Percentiles rank a stretch among this genome's conserved stretches.
phyloP scores from a whole-genome alignment of 768 basidiomycete species.

The Trametes villosa region DNA sequence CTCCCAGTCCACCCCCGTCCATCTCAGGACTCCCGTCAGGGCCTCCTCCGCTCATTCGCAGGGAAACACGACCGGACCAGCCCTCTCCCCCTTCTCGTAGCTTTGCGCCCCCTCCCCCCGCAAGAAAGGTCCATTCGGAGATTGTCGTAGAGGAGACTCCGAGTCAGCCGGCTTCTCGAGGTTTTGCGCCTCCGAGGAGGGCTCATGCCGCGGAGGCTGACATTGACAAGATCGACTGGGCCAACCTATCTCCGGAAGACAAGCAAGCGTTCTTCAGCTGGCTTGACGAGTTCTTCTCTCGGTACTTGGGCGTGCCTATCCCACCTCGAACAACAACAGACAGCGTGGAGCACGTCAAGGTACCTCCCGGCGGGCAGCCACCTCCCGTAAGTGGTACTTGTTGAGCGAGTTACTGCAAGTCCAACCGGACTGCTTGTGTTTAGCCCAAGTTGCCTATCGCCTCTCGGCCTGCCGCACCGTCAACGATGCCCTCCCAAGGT shows the following conservation, averaged over 20 bases:
- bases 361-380: constrained; percentile 15
- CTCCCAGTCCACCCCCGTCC: not conserved
- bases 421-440: not conserved
- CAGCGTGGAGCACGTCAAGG: not conserved
- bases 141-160: too few species aligned
- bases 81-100: constrained; percentile 4
- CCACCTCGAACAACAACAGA: constrained; percentile 7
- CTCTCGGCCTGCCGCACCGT: not conserved
- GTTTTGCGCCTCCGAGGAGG: too few species aligned
- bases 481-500: not conserved
- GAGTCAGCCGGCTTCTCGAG: too few species aligned
- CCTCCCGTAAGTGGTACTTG: constrained; percentile 11
- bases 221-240: constrained; percentile 63
- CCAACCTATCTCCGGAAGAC: constrained; percentile 65
- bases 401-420: not conserved
- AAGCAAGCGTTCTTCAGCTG: constrained; percentile 76
- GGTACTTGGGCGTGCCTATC: constrained; percentile 38
- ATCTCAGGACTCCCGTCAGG: not conserved
- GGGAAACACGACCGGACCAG: constrained; percentile 16
- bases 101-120: constrained; percentile 9
- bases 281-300: constrained; percentile 81
- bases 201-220: constrained; percentile 9
- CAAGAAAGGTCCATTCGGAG: not conserved
- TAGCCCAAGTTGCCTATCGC: not conserved
- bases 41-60: constrained; percentile 18